Conservation (phyloP, 371 early-diverging fungal genomes). For the Zychaea mexicana region DNA sequence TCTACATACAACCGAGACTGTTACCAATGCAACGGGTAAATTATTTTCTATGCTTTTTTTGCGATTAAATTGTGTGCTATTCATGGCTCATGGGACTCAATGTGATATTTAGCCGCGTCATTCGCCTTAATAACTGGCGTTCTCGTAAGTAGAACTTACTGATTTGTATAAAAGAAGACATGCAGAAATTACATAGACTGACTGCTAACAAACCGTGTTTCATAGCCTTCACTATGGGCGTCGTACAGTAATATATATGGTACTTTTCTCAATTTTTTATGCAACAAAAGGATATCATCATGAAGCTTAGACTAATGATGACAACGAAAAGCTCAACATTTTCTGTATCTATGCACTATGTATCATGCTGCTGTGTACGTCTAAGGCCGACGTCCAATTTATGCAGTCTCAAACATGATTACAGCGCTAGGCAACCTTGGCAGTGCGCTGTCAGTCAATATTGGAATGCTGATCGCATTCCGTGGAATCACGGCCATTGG, state of each 20-base stretch:
- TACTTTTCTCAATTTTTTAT: too few species aligned
- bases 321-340: too few species aligned
- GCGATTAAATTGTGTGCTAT: too few species aligned
- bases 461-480: constrained; percentile 26
- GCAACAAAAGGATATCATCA: too few species aligned
- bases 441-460: constrained; percentile 28
- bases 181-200: not conserved
- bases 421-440: constrained; percentile 24
- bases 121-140: too few species aligned
- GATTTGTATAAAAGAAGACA: too few species aligned
- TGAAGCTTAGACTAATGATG: too few species aligned
- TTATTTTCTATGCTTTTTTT: not conserved
- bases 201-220: not conserved
- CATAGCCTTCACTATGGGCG: constrained; percentile 36
- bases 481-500: constrained; percentile 26
- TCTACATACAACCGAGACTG: constrained; percentile 34
- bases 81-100: too few species aligned
- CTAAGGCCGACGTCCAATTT: constrained; percentile 24
- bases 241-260: constrained; percentile 37
- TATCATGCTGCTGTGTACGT: too few species aligned
- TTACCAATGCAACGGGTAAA: constrained; percentile 41
- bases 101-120: not conserved
- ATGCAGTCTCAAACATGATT: constrained; percentile 23
- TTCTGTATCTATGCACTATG: too few species aligned
- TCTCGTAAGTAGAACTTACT: too few species aligned